A percentile compares a stretch with the other conserved stretches of the same genome.
Conservation (phyloP, 345 rosid genomes). For the Aquilaria sinensis region DNA sequence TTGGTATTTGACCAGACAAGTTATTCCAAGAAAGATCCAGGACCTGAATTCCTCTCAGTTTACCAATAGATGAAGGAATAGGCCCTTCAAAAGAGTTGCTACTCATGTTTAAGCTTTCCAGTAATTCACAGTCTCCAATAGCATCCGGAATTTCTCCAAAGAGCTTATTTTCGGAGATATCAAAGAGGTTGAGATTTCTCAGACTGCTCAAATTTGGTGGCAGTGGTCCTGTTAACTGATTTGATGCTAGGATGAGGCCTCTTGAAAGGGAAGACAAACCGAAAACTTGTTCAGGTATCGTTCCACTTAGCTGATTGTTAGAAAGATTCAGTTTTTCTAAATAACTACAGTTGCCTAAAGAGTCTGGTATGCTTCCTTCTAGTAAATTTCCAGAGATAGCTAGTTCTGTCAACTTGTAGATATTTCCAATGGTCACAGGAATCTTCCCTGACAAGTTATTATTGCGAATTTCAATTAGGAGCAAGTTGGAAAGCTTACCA, state of each 20-base stretch:
- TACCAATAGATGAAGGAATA: conserved; percentile 14
- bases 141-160: conserved; percentile 12
- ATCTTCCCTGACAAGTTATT: conserved; percentile 11
- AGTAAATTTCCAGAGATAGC: conserved; percentile 5
- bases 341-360: conserved; percentile 3
- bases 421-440: conserved; percentile 12
- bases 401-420: not conserved
- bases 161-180: conserved; percentile 14
- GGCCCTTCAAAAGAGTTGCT: conserved; percentile 9
- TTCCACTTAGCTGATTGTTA: conserved; percentile 10
- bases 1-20: conserved; percentile 19
- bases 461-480: not conserved
- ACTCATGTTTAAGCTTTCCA: conserved; percentile 7
- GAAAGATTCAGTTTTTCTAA: not conserved
- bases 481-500: conserved; percentile 12
- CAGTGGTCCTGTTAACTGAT: conserved; percentile 5
- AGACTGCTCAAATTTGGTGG: conserved; percentile 3
- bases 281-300: conserved; percentile 11
- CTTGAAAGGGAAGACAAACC: not conserved
- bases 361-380: conserved; percentile 19
- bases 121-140: conserved; percentile 7
- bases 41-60: conserved; percentile 11
- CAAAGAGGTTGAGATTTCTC: not conserved
- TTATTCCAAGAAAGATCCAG: conserved; percentile 18
- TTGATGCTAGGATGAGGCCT: not conserved